Conservation (phyloP, 176 grass and related monocot genomes). For the Thinopyrum elongatum region DNA sequence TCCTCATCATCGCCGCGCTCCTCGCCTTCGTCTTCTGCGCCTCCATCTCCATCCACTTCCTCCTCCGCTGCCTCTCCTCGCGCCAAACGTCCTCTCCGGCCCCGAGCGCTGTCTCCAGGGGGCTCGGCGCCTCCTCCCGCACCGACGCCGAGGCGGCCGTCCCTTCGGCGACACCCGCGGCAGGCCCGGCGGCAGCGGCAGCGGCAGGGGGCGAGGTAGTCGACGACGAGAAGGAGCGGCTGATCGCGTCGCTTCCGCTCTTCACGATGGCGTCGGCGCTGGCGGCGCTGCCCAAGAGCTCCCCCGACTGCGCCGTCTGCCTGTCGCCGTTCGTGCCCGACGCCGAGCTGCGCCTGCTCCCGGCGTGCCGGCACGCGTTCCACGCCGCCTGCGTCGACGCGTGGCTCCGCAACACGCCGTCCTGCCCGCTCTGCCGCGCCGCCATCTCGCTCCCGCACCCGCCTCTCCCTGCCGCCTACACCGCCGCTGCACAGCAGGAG, state of each 20-base stretch:
- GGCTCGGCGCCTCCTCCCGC: background rate
- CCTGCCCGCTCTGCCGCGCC: constrained; percentile 90
- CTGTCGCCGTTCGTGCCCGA: constrained; percentile 71
- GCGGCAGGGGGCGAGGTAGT: background rate
- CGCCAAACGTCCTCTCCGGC: constrained; percentile 11
- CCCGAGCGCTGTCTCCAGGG: constrained; percentile 11
- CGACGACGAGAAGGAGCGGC: constrained; percentile 53
- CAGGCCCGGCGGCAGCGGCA: background rate
- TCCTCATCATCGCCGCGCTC: constrained; percentile 72
- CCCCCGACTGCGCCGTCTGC: constrained; percentile 90
- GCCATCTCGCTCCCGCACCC: constrained; percentile 63
- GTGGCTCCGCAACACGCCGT: constrained; percentile 81
- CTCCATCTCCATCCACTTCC: constrained; percentile 73
- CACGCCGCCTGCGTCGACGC: constrained; percentile 83
- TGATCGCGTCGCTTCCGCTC: constrained; percentile 81
- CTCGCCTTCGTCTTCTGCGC: constrained; percentile 67
- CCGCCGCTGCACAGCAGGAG: background rate
- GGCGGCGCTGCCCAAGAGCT: constrained; percentile 75
- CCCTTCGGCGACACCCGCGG: background rate
- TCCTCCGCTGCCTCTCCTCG: constrained; percentile 70
- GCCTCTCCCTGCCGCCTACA: constrained; percentile 31
- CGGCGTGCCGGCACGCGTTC: constrained; percentile 89
- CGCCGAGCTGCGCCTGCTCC: constrained; percentile 84
- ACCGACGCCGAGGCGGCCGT: background rate
- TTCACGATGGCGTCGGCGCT: constrained; percentile 81